These are phyloP conservation scores for Elsinoe ampelina DNA, from an alignment of 2,329 filamentous ascomycete species.

Conservation along the genomic window DNA sequence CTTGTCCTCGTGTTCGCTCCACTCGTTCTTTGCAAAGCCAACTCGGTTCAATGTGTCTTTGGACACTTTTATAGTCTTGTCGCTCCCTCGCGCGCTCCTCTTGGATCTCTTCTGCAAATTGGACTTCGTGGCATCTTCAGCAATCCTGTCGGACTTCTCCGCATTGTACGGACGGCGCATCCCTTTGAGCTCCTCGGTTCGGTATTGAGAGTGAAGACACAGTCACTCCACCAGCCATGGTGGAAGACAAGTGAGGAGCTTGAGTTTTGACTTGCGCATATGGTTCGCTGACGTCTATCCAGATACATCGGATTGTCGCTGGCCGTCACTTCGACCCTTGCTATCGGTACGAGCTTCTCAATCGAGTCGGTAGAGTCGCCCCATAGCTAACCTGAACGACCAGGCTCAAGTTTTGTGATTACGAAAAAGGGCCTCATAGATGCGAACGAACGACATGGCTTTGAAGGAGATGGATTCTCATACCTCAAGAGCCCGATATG, in stretches of 20 bases:
- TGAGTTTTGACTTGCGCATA: background rate
- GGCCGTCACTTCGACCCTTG: conserved; percentile 65
- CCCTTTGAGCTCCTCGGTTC: background rate
- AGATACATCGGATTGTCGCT: conserved; percentile 70
- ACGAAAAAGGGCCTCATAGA: conserved; percentile 97
- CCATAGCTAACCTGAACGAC: background rate
- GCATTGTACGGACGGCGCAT: background rate
- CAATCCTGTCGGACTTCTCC: background rate
- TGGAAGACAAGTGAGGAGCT: conserved; percentile 11
- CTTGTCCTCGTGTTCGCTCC: background rate
- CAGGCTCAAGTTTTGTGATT: conserved; percentile 94
- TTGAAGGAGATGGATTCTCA: conserved; percentile 90
- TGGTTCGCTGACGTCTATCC: conserved; percentile 7
- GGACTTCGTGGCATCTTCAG: conserved; percentile 1
- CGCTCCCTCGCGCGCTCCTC: background rate
- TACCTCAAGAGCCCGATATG: conserved; percentile 92
- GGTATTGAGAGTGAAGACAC: background rate
- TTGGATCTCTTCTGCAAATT: background rate
- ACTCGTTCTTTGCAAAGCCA: background rate
- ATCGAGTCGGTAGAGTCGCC: background rate
- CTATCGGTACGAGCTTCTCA: conserved; percentile 52
- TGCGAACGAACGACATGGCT: conserved; percentile 83
- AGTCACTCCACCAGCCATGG: conserved; percentile 5
- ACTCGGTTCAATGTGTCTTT: background rate
- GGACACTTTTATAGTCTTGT: background rate